Evolutionary conservation across 2,329 filamentous ascomycete genomes (phyloP), one percentile per base, ranked within the genome.

Genomic region (Penicillium sp.): DNA sequence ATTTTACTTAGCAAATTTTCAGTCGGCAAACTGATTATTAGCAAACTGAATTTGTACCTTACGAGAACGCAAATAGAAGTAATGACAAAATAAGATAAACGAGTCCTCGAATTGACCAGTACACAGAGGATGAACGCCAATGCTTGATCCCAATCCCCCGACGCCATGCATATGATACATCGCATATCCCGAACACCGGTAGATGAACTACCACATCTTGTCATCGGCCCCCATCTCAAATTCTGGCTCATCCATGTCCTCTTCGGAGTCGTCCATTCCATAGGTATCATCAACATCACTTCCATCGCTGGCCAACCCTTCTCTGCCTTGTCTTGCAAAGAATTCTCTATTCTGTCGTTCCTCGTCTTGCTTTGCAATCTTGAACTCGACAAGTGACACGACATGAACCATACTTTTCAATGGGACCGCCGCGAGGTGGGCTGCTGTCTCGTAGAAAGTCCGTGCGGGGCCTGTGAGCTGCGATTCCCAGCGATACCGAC

Each of bases 371-470:
- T 61, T 64, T 40, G 71, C 63, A 47, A 80, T 61, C 52, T 62
- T 73, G 46, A 64, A 54, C 60, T 84, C 81, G 0, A 75, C 71
- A 30, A 72, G 66, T 38, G 70, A 73, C 0, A 83, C 79, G 13
- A 75, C 77, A 47, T 66, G 68, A 12, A 81, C 61, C 36, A 84
- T 65, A 30, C 73, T 75, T 22, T 74, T 66, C 38, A 82, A 52
- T 10, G 75, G 75, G 29, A 80, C 57, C 6, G 77, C 80, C 6
- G 73, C 73, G 13, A 78, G 60, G 51, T 70, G 71, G 9, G 79
- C 79, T 10, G 73, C 77, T 40, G 74, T 67, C 50, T 78, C 70
- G 57, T 80, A 79, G 49, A 84, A 79, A 0, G 61, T 49, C 44
- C 65, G 75, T 14, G 74, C 76, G 12, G 59, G 58, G 4, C 71